A percentile compares a stretch with the other conserved stretches of the same genome.
Evolutionary conservation across 805 yeast species (phyloP).

Genomic region (Ogataea pini): DNA sequence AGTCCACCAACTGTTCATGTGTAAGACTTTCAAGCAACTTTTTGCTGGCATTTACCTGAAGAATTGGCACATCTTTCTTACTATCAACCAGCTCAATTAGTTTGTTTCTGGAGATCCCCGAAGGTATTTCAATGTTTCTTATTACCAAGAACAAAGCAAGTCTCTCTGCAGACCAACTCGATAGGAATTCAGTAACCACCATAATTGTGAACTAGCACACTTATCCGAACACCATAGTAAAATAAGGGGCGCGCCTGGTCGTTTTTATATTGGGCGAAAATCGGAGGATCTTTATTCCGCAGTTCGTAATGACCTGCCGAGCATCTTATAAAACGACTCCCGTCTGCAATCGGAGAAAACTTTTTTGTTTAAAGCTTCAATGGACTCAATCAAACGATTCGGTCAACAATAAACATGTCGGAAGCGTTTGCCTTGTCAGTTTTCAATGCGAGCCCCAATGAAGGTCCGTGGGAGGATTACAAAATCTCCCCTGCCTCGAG

Average conservation of each 20-base stretch:
- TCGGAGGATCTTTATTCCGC: neutral
- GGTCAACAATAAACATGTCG: neutral
- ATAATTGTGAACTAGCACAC: neutral
- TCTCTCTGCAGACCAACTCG: slow-evolving; percentile 1
- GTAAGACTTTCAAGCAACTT: neutral
- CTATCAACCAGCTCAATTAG: slow-evolving; percentile 3
- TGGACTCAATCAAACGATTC: neutral
- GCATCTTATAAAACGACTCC: neutral
- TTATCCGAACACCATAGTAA: no score
- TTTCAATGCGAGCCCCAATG: slow-evolving; percentile 1
- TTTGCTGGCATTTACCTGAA: neutral
- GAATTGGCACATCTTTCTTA: slow-evolving; percentile 5
- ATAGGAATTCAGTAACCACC: neutral
- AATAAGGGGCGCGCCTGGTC: neutral
- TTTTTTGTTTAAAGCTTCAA: no score
- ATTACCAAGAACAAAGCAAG: neutral
- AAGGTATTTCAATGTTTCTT: slow-evolving; percentile 1
- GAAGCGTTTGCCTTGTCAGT: slow-evolving; percentile 4
- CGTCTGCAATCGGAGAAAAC: neutral
- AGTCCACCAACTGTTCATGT: slow-evolving; percentile 3
- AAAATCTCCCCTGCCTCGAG: slow-evolving; percentile 2
- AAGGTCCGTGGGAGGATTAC: slow-evolving; percentile 6
- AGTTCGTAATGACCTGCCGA: neutral
- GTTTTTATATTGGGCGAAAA: no score
- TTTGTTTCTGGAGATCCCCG: neutral